Evolutionary conservation across 1,139 yeast genomes (phyloP).

Genomic region (Scheffersomyces segobiensis): DNA sequence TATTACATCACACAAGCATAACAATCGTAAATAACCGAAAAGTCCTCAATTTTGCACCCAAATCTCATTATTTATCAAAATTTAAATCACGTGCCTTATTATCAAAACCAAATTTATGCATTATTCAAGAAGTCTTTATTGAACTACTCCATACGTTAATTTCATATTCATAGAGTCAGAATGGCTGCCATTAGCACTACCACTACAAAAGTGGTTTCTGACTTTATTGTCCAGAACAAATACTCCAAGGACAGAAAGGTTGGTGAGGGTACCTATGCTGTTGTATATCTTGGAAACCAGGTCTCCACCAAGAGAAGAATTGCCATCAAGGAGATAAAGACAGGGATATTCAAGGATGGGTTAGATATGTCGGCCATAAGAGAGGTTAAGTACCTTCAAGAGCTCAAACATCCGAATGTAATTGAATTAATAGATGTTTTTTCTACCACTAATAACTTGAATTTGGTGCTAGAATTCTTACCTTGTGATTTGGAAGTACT

Average conservation of each 20-base stretch:
- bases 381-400: constrained; percentile 92
- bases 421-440: constrained; percentile 88
- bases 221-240: constrained; percentile 7
- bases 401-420: constrained; percentile 76
- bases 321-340: constrained; percentile 94
- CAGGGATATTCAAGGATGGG: constrained; percentile 94
- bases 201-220: background rate
- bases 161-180: background rate
- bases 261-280: constrained; percentile 99
- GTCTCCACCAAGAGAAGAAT: constrained; percentile 58
- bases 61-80: too few species aligned
- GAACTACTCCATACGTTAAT: background rate
- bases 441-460: constrained; percentile 69
- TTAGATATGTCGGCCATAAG: constrained; percentile 96
- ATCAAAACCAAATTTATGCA: background rate
- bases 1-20: too few species aligned
- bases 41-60: background rate
- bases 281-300: constrained; percentile 82
- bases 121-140: background rate
- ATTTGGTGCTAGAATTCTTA: constrained; percentile 84
- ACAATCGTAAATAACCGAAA: too few species aligned
- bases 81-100: background rate
- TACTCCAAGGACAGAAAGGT: constrained; percentile 73
- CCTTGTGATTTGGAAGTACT: constrained; percentile 91
- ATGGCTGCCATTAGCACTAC: background rate